Percentiles rank a stretch among this genome's conserved stretches.
phyloP scores from a whole-genome alignment of 441 rosid species.

The Gossypium gossypioides region DNA sequence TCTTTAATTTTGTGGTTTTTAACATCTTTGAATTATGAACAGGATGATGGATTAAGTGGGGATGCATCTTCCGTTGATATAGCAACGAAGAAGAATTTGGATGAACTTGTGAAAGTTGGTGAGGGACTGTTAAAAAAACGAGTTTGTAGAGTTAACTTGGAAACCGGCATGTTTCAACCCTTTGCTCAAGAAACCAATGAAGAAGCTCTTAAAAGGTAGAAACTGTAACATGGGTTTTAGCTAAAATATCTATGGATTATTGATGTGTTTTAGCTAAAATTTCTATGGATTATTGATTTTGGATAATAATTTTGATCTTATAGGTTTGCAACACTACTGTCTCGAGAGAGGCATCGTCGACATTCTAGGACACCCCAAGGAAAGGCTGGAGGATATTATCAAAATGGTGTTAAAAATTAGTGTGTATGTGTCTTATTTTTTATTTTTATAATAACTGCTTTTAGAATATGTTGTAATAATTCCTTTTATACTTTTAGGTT shows the following conservation, averaged over 20 bases:
- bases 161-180: constrained; percentile 40
- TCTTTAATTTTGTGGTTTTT: not conserved
- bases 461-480: not conserved
- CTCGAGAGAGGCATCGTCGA: constrained; percentile 26
- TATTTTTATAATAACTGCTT: not conserved
- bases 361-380: constrained; percentile 24
- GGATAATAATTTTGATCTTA: not conserved
- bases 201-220: constrained; percentile 22
- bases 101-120: constrained; percentile 36
- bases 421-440: not conserved
- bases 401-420: not conserved
- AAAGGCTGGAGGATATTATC: not conserved
- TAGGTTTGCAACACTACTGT: constrained; percentile 22
- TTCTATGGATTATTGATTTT: not conserved
- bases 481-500: not conserved
- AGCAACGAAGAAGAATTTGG: constrained; percentile 39
- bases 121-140: constrained; percentile 37
- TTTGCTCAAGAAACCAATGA: constrained; percentile 30
- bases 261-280: not conserved
- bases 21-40: not conserved
- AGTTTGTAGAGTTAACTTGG: constrained; percentile 40
- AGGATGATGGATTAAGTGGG: constrained; percentile 31
- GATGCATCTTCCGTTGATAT: constrained; percentile 41
- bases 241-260: not conserved
- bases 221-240: not conserved